A percentile compares a stretch with the other conserved stretches of the same genome.
Evolutionary conservation across 805 yeast species (phyloP).

Genomic region (Ogataea pilisensis): DNA sequence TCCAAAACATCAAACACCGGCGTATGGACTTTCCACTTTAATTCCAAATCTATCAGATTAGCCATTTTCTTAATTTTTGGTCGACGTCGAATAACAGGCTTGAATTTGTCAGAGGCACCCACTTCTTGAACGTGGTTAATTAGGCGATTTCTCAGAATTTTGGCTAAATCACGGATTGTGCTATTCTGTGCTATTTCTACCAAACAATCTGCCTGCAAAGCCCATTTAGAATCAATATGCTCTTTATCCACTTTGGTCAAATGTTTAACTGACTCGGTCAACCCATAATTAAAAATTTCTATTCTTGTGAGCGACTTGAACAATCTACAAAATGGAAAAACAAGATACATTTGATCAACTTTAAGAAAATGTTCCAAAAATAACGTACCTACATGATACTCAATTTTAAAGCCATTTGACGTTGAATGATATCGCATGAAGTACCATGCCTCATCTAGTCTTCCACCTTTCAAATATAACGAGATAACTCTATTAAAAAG

Average conservation of each 20-base stretch:
- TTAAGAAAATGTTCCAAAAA: constrained; percentile 5
- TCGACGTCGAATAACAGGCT: no score
- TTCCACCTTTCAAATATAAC: constrained; percentile 1
- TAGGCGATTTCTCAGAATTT: no score
- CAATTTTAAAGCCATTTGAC: background rate
- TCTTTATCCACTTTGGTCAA: no score
- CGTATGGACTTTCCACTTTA: background rate
- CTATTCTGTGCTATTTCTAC: no score
- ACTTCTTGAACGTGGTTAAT: no score
- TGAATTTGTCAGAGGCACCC: no score
- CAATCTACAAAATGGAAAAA: constrained; percentile 4
- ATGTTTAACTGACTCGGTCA: background rate
- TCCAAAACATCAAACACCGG: background rate
- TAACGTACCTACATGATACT: constrained; percentile 1
- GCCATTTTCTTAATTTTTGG: no score
- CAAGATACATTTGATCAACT: background rate
- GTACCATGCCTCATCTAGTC: constrained; percentile 9
- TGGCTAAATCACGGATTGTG: no score
- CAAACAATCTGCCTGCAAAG: no score
- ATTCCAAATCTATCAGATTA: background rate
- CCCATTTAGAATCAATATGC: no score
- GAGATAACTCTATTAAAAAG: background rate
- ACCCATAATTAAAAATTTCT: constrained; percentile 3
- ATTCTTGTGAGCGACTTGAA: background rate
- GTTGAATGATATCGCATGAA: background rate